Evolutionary conservation across 2,329 filamentous ascomycete genomes (phyloP).

Genomic region (Fusarium sp.): DNA sequence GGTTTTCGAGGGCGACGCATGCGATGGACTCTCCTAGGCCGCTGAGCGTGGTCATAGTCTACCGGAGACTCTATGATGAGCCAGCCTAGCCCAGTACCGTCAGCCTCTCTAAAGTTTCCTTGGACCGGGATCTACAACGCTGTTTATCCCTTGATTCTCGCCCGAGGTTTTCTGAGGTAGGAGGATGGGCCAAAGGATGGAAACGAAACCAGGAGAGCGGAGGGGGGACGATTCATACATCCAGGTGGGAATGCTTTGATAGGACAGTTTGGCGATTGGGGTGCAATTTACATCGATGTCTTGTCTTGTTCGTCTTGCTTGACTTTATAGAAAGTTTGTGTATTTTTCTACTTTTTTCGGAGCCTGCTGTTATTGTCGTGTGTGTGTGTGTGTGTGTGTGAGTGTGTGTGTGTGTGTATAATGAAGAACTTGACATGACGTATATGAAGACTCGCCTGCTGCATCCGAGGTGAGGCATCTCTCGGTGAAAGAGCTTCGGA

Average conservation of each 20-base stretch:
- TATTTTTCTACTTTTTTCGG: slow-evolving; percentile 13
- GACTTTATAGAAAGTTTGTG: slow-evolving; percentile 31
- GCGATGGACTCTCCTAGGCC: slow-evolving; percentile 18
- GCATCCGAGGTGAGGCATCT: background rate
- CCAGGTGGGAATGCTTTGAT: slow-evolving; percentile 57
- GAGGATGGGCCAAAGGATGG: slow-evolving; percentile 15
- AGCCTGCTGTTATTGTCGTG: background rate
- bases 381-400: too few relatives aligned
- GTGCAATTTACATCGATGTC: slow-evolving; percentile 59
- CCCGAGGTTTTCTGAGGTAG: slow-evolving; percentile 23
- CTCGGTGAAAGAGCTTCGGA: background rate
- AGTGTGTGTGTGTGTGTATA: too few relatives aligned
- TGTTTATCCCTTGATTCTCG: slow-evolving; percentile 41
- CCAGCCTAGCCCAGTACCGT: slow-evolving; percentile 23
- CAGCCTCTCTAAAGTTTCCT: slow-evolving; percentile 33
- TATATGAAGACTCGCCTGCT: background rate
- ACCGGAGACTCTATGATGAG: slow-evolving; percentile 26
- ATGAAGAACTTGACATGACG: background rate
- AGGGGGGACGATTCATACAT: slow-evolving; percentile 52
- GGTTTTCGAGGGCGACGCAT: slow-evolving; percentile 21
- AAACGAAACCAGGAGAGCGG: slow-evolving; percentile 22
- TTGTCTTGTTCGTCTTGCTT: slow-evolving; percentile 38
- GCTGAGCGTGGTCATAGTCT: slow-evolving; percentile 22
- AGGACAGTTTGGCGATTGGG: slow-evolving; percentile 65
- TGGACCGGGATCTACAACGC: slow-evolving; percentile 45